Conservation (phyloP, 2,329 filamentous ascomycete genomes). For the Trichoderma sp. region DNA sequence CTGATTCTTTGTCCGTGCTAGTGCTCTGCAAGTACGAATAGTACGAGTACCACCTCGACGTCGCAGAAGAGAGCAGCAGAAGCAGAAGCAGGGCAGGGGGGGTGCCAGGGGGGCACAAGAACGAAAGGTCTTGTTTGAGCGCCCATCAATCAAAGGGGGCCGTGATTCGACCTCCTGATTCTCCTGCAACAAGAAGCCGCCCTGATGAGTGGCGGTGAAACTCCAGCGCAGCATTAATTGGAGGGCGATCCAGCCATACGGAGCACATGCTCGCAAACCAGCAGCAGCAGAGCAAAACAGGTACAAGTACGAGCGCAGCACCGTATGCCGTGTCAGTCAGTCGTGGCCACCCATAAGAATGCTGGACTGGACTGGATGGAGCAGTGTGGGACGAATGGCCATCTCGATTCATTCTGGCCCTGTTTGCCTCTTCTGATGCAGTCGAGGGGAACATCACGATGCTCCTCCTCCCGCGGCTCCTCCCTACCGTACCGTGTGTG, state of each 20-base stretch:
- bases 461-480: background rate
- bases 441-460: constrained; percentile 5
- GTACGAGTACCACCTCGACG: background rate
- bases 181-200: constrained; percentile 17
- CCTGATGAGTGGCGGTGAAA: constrained; percentile 21
- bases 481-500: background rate
- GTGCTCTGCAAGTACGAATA: background rate
- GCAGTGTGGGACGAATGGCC: background rate
- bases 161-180: constrained; percentile 13
- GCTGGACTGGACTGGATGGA: constrained; percentile 4
- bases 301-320: background rate
- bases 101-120: background rate
- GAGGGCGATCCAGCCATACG: constrained; percentile 8
- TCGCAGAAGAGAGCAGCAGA: constrained; percentile 7
- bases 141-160: constrained; percentile 12
- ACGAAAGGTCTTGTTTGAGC: background rate
- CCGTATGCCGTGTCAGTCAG: constrained; percentile 1
- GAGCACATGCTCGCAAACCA: background rate
- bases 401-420: constrained; percentile 15
- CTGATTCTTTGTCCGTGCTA: background rate
- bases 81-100: constrained; percentile 8
- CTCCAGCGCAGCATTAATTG: constrained; percentile 8
- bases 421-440: constrained; percentile 1
- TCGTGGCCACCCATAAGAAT: constrained; percentile 3
- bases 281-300: background rate